These are phyloP conservation scores for Echites panduratus DNA, from an alignment of 257 asterid genomes.

Conservation along the genomic window DNA sequence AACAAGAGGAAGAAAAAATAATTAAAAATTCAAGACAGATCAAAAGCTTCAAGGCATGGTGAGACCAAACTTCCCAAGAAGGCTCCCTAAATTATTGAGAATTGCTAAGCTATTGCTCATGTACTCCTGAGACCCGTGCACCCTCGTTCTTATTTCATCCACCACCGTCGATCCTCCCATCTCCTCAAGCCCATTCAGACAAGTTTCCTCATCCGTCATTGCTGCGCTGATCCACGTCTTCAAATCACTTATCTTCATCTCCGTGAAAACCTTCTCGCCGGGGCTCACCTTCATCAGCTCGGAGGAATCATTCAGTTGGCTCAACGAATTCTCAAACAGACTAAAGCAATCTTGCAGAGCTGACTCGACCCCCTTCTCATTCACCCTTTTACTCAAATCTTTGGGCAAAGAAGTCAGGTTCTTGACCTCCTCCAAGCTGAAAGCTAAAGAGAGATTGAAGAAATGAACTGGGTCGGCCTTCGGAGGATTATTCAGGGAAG, in stretches of 20 bases:
- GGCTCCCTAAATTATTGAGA: slow-evolving; percentile 53
- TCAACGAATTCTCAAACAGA: slow-evolving; percentile 61
- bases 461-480: slow-evolving; percentile 47
- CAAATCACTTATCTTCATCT: slow-evolving; percentile 54
- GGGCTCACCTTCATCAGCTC: slow-evolving; percentile 37
- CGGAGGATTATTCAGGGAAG: slow-evolving; percentile 46
- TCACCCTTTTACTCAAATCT: slow-evolving; percentile 23
- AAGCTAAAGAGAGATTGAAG: slow-evolving; percentile 71
- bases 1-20: no score
- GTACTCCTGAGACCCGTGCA: slow-evolving; percentile 65
- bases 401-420: slow-evolving; percentile 35
- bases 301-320: slow-evolving; percentile 52
- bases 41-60: slow-evolving; percentile 39
- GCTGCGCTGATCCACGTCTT: slow-evolving; percentile 89
- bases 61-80: slow-evolving; percentile 48
- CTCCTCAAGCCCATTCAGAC: slow-evolving; percentile 70
- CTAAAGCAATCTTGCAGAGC: slow-evolving; percentile 61
- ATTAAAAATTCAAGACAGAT: no score
- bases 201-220: slow-evolving; percentile 79
- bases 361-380: slow-evolving; percentile 29
- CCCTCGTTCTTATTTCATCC: slow-evolving; percentile 45
- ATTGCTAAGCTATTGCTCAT: slow-evolving; percentile 83
- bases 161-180: slow-evolving; percentile 56
- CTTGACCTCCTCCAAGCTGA: slow-evolving; percentile 30
- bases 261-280: slow-evolving; percentile 49